Conservation (phyloP, 805 yeast species). For the Candida oleophila region DNA sequence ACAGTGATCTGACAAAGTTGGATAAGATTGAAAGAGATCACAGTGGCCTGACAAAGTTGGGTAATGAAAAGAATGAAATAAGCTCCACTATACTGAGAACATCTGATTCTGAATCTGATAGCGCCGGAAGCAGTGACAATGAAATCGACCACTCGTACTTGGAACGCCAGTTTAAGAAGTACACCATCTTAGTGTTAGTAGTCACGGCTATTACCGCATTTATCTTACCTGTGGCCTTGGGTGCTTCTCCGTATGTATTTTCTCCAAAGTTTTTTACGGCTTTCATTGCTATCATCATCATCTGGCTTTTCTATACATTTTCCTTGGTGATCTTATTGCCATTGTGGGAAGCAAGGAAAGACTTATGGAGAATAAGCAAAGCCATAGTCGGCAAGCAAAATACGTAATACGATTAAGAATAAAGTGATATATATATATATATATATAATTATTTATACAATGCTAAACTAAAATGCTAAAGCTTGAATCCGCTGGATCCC, state of each 20-base stretch:
- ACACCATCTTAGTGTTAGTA: slow-evolving; percentile 19
- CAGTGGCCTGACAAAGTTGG: no score
- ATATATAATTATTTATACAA: not conserved
- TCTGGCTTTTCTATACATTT: slow-evolving; percentile 36
- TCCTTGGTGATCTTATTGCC: slow-evolving; percentile 29
- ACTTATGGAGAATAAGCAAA: slow-evolving; percentile 6
- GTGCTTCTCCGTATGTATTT: slow-evolving; percentile 33
- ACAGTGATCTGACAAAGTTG: not conserved
- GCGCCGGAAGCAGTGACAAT: not conserved
- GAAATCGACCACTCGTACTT: slow-evolving; percentile 22
- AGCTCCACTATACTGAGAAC: not conserved
- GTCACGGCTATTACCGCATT: slow-evolving; percentile 22
- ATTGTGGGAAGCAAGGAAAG: slow-evolving; percentile 21
- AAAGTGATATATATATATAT: not conserved
- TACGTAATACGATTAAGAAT: not conserved
- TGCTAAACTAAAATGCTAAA: slow-evolving; percentile 7
- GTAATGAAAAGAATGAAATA: not conserved
- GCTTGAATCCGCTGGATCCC: slow-evolving; percentile 27
- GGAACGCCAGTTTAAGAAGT: slow-evolving; percentile 28
- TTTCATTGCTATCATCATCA: slow-evolving; percentile 26
- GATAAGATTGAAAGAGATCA: not conserved
- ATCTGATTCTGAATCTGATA: not conserved
- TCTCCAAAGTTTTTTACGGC: slow-evolving; percentile 29
- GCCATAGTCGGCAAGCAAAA: slow-evolving; percentile 9
- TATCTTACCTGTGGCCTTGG: slow-evolving; percentile 33